Conservation (phyloP, 176 grass and related monocot genomes). For the Urochloa ruziziensis region DNA sequence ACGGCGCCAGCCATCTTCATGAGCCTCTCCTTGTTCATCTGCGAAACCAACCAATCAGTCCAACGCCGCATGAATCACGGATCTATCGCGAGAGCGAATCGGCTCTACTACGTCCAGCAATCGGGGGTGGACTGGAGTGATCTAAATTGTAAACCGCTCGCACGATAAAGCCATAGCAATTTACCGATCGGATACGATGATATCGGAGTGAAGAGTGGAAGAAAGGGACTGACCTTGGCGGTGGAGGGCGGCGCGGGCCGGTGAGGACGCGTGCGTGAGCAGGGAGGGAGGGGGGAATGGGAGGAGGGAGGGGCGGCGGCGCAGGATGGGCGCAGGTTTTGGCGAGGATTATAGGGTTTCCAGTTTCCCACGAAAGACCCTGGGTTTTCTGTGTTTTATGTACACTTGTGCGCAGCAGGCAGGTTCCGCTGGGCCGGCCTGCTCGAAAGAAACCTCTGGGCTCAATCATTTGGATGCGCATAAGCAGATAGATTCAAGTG, state of each 20-base stretch:
- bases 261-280: background rate
- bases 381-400: background rate
- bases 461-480: background rate
- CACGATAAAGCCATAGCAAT: background rate
- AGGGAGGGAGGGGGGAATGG: background rate
- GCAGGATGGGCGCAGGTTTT: constrained; percentile 1
- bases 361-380: background rate
- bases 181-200: background rate
- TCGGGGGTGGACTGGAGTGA: background rate
- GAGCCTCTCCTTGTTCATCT: constrained; percentile 91
- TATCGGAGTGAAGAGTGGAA: background rate
- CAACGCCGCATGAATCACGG: background rate
- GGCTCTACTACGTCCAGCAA: background rate
- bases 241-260: constrained; percentile 12
- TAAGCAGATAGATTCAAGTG: too few relatives aligned
- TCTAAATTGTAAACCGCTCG: background rate
- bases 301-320: constrained; percentile 19
- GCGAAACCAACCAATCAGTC: background rate
- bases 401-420: fast-evolving
- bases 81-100: background rate
- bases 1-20: constrained; percentile 91
- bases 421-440: background rate
- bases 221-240: constrained; percentile 28
- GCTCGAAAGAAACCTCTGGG: background rate
- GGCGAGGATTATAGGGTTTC: constrained; percentile 44